Percentiles rank a stretch among this genome's conserved stretches.
Conservation (phyloP, 2,329 filamentous ascomycete genomes). For the Capronia americana region DNA sequence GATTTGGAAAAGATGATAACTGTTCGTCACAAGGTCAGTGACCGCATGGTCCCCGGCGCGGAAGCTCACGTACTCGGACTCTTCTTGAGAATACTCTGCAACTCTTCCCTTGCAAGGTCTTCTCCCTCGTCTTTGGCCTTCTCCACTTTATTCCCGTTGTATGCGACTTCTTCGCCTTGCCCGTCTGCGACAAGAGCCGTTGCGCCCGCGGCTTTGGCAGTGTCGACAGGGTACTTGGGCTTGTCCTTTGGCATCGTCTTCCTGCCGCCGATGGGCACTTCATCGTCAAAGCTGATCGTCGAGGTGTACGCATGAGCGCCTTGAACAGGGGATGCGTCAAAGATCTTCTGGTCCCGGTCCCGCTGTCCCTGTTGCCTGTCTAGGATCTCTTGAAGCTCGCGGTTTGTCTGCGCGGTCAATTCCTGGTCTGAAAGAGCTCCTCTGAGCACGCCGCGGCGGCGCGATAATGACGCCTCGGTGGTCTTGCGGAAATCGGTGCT, state of each 20-base stretch:
- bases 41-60: too few species aligned
- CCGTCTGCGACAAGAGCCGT: slow-evolving; percentile 14
- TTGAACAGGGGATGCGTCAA: slow-evolving; percentile 19
- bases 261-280: slow-evolving; percentile 47
- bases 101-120: slow-evolving; percentile 70
- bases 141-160: slow-evolving; percentile 27
- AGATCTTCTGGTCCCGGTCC: slow-evolving; percentile 26
- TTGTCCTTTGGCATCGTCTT: slow-evolving; percentile 39
- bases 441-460: slow-evolving; percentile 32
- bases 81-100: slow-evolving; percentile 83
- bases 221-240: slow-evolving; percentile 34
- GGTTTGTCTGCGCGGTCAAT: slow-evolving; percentile 37
- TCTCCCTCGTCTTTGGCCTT: slow-evolving; percentile 55
- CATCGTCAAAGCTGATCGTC: slow-evolving; percentile 16
- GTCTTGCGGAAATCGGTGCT: slow-evolving; percentile 34
- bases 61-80: slow-evolving; percentile 71
- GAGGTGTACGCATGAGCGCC: slow-evolving; percentile 17
- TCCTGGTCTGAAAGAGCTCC: slow-evolving; percentile 37
- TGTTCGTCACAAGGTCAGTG: slow-evolving; percentile 48
- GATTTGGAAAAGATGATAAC: slow-evolving; percentile 97
- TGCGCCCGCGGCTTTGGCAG: slow-evolving; percentile 3
- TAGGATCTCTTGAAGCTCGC: slow-evolving; percentile 36
- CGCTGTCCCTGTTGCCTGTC: slow-evolving; percentile 30
- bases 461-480: slow-evolving; percentile 38
- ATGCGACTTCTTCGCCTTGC: slow-evolving; percentile 14